Base-by-base conservation (phyloP, 164 flowering plant genomes). In the Chimonanthus salicifolius region DNA sequence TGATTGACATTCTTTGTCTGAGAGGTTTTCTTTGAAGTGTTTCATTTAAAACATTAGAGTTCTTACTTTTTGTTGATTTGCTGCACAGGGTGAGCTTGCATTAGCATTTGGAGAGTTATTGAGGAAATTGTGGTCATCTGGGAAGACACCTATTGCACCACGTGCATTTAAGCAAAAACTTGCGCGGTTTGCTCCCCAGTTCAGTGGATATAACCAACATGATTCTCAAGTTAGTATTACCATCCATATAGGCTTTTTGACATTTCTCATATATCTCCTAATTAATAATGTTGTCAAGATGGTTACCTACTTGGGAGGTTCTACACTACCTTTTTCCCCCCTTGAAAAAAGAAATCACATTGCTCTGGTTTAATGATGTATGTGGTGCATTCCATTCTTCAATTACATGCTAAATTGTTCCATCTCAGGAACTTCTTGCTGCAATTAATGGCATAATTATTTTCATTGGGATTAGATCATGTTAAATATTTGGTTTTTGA, bases 181-280 rank as follows among this genome's bases (percentile, higher is more conserved):
- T 71, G 88, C 91, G 72, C 92, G 92, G 20, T 96, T 94, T 87
- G 99, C 99, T 74, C 97, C 99, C 5, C 98, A 96, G 78, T 96
- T 96, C 80, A 94, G 97, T 82, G 99, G 97, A 15, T 94, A 91
- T 82, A 92, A 89, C 69, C 99, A 96, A 82, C 99, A 94, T 82
- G 99, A 96, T 88, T 94, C 99, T 74, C 98, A 96, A 79, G 99
- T 96, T 72, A 79, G 89, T 85, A 70, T 20, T 67, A 15, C 58
- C 47, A 21, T 70, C 58, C 60, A 33, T 54, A 54, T 10, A 54
- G 11, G 5, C 16, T 11, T n/a, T 10, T 54, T 54, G 60, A 54
- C 16, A 11, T 54, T 54, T 3, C 60, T 54, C 16, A 5, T 49
- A 49, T 49, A 5, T 54, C 16, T 54, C 16, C 60, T 54, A 54